A percentile compares a stretch with the other conserved stretches of the same genome.
Evolutionary conservation across 108 stramenopile genomes (phyloP).

Genomic region (Fragilaria crotonensis): DNA sequence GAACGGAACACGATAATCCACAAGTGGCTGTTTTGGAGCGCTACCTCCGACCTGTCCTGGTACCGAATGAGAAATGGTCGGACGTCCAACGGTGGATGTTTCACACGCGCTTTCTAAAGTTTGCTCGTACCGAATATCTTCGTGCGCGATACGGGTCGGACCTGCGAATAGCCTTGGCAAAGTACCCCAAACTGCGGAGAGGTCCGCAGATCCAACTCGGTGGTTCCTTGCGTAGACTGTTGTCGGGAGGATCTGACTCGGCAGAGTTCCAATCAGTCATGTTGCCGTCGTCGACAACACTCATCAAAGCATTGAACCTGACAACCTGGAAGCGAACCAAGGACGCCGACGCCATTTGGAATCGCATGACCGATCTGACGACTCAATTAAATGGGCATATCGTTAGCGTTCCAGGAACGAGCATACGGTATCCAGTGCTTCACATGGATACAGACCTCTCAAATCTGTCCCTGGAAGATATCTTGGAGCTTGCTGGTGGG

Average conservation of each 20-base stretch:
- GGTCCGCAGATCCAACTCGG: slow-evolving; percentile 11
- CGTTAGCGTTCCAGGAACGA: background rate
- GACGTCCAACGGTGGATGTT: slow-evolving; percentile 44
- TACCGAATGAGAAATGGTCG: slow-evolving; percentile 38
- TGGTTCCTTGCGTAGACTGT: background rate
- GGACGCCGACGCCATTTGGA: slow-evolving; percentile 11
- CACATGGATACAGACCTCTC: slow-evolving; percentile 14
- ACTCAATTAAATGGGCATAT: slow-evolving; percentile 15
- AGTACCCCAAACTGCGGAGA: slow-evolving; percentile 35
- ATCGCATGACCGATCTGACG: slow-evolving; percentile 10
- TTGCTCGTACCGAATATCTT: slow-evolving; percentile 64
- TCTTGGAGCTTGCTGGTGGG: slow-evolving; percentile 45
- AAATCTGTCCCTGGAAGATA: slow-evolving; percentile 28
- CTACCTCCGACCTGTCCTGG: slow-evolving; percentile 53
- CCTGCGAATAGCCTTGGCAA: slow-evolving; percentile 36
- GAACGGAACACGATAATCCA: slow-evolving; percentile 7
- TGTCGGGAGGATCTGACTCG: background rate
- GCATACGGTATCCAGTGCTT: slow-evolving; percentile 6
- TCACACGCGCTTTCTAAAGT: slow-evolving; percentile 50
- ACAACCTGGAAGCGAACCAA: slow-evolving; percentile 42
- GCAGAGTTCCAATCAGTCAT: background rate
- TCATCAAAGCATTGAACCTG: slow-evolving; percentile 62
- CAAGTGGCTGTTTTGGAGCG: slow-evolving; percentile 19
- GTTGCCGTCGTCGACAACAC: slow-evolving; percentile 36
- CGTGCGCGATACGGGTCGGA: slow-evolving; percentile 49